Conservation (phyloP, 1,139 yeast genomes). For the Saccharomyces hybrid region DNA sequence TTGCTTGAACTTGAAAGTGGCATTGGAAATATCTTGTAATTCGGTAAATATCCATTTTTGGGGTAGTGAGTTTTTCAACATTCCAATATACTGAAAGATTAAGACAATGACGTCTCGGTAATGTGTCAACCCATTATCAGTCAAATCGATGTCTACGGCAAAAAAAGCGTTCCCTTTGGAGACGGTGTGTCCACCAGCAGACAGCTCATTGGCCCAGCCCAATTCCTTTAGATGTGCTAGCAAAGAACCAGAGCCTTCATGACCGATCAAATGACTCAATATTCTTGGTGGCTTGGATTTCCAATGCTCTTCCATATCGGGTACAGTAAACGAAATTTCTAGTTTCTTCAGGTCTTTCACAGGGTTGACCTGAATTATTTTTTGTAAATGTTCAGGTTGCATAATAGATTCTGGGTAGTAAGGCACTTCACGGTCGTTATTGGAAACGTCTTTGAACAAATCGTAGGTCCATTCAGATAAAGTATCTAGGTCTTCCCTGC, state of each 20-base stretch:
- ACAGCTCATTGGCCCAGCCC: slow-evolving; percentile 75
- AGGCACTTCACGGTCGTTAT: slow-evolving; percentile 40
- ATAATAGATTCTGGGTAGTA: slow-evolving; percentile 41
- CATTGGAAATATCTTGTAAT: slow-evolving; percentile 40
- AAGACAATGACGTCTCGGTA: slow-evolving; percentile 54
- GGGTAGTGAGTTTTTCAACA: slow-evolving; percentile 50
- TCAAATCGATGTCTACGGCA: slow-evolving; percentile 62
- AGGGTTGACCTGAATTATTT: slow-evolving; percentile 62
- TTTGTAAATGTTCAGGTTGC: slow-evolving; percentile 42
- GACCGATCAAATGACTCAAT: slow-evolving; percentile 78
- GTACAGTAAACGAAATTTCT: slow-evolving; percentile 63
- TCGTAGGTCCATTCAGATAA: slow-evolving; percentile 63
- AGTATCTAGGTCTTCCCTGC: slow-evolving; percentile 69
- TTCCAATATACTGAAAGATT: slow-evolving; percentile 63
- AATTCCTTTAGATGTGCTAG: slow-evolving; percentile 57
- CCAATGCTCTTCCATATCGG: slow-evolving; percentile 64
- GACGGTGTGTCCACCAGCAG: slow-evolving; percentile 66
- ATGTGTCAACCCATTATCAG: slow-evolving; percentile 59
- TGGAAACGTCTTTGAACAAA: slow-evolving; percentile 58
- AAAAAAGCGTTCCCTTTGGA: slow-evolving; percentile 66
- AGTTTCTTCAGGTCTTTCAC: slow-evolving; percentile 70
- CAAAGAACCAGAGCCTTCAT: slow-evolving; percentile 83
- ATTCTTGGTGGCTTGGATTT: slow-evolving; percentile 62
- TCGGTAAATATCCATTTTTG: slow-evolving; percentile 50
- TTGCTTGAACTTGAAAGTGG: slow-evolving; percentile 59